Percentiles rank a stretch among this genome's conserved stretches.
Evolutionary conservation across 2,329 filamentous ascomycete genomes (phyloP).

Genomic region (Penicillium brasilianum): DNA sequence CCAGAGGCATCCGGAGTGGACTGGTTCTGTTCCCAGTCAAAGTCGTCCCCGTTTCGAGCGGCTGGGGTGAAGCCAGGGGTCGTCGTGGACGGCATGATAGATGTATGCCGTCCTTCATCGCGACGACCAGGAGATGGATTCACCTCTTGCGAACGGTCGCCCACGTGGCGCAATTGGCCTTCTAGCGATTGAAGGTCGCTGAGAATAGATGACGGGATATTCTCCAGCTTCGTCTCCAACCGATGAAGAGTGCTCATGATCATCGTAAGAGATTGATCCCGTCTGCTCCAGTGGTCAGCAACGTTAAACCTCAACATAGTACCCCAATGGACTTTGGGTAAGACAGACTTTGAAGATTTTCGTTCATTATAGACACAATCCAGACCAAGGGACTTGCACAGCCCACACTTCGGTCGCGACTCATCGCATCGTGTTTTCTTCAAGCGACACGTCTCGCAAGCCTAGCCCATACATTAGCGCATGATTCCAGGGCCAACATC

Average conservation of each 20-base stretch:
- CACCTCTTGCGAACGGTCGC: constrained; percentile 23
- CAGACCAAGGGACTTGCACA: constrained; percentile 55
- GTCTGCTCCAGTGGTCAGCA: constrained; percentile 37
- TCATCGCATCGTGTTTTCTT: constrained; percentile 63
- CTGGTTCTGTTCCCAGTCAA: constrained; percentile 37
- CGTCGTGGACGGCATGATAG: constrained; percentile 20
- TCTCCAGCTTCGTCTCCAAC: constrained; percentile 59
- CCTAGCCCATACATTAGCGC: constrained; percentile 39
- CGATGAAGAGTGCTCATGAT: constrained; percentile 61
- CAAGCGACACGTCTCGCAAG: constrained; percentile 59
- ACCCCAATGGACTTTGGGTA: background rate
- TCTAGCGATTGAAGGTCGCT: constrained; percentile 41
- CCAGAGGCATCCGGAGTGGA: constrained; percentile 39
- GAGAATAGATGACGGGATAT: constrained; percentile 45
- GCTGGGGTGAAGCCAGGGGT: constrained; percentile 37
- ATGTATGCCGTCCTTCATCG: constrained; percentile 14
- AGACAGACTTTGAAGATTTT: constrained; percentile 57
- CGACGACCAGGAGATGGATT: constrained; percentile 24
- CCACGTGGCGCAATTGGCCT: constrained; percentile 31
- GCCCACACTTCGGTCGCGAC: constrained; percentile 57
- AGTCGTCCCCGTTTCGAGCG: constrained; percentile 34
- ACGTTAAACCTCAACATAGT: background rate
- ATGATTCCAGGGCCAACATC: background rate
- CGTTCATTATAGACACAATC: constrained; percentile 60
- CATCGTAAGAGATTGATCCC: constrained; percentile 59